Evolutionary conservation across 2,329 filamentous ascomycete species (phyloP).

Genomic region (Fusarium sp.): DNA sequence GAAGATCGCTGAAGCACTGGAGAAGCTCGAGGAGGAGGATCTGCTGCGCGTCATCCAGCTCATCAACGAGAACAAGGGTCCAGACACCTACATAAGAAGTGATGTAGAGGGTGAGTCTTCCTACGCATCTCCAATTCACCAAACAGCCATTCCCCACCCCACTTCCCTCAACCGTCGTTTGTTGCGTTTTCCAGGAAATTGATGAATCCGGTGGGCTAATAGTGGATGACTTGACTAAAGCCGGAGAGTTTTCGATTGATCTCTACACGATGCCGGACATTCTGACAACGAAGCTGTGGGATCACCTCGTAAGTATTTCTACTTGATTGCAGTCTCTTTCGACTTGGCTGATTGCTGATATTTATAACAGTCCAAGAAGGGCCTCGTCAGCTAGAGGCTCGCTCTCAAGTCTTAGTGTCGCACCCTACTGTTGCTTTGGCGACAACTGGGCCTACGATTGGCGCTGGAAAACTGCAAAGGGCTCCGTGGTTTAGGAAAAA

Average conservation of each 20-base stretch:
- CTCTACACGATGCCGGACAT: slow-evolving; percentile 95
- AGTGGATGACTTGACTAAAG: slow-evolving; percentile 58
- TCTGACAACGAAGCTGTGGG: slow-evolving; percentile 95
- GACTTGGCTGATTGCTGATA: slow-evolving; percentile 9
- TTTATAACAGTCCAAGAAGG: slow-evolving; percentile 53
- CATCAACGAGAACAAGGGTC: slow-evolving; percentile 96
- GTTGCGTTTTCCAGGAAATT: slow-evolving; percentile 43
- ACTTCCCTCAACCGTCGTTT: neutral
- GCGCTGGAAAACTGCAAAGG: slow-evolving; percentile 30
- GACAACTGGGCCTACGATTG: slow-evolving; percentile 35
- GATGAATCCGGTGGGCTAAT: slow-evolving; percentile 50
- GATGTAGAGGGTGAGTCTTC: slow-evolving; percentile 86
- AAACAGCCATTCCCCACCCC: neutral
- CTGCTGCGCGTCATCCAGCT: slow-evolving; percentile 95
- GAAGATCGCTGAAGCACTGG: slow-evolving; percentile 92
- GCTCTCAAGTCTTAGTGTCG: slow-evolving; percentile 28
- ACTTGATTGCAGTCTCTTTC: neutral
- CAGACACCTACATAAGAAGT: slow-evolving; percentile 96
- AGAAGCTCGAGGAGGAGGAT: slow-evolving; percentile 92
- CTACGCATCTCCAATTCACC: neutral
- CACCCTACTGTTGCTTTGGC: slow-evolving; percentile 31
- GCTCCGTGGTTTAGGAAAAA: slow-evolving; percentile 34
- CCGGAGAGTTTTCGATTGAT: slow-evolving; percentile 98
- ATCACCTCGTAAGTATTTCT: slow-evolving; percentile 72
- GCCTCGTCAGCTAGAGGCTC: slow-evolving; percentile 50